Percentiles rank a stretch among this genome's conserved stretches.
Conservation (phyloP, 2,329 filamentous ascomycete species). For the Curvularia sp. region DNA sequence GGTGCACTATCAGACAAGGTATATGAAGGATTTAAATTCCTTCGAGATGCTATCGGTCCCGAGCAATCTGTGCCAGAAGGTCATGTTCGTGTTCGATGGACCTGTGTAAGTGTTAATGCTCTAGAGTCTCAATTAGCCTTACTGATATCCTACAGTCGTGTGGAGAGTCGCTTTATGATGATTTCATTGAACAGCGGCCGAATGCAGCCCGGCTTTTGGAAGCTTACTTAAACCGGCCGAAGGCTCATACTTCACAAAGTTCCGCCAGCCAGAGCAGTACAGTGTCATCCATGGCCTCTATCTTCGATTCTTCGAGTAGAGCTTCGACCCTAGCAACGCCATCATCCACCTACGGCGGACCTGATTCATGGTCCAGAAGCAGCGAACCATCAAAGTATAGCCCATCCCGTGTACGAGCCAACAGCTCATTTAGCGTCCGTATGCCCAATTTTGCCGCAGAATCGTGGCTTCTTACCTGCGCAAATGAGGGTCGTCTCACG, state of each 20-base stretch:
- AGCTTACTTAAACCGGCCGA: conserved; percentile 48
- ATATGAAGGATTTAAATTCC: conserved; percentile 29
- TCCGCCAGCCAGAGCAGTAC: conserved; percentile 35
- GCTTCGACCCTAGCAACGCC: conserved; percentile 40
- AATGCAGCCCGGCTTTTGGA: conserved; percentile 52
- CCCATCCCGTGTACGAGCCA: conserved; percentile 30
- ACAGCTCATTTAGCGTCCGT: conserved; percentile 37
- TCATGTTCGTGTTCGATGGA: conserved; percentile 49
- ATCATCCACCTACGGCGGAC: conserved; percentile 38
- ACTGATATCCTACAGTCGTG: conserved; percentile 34
- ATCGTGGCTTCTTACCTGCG: conserved; percentile 50
- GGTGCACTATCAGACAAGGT: conserved; percentile 31
- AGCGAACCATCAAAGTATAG: conserved; percentile 34
- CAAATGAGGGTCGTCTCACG: conserved; percentile 48
- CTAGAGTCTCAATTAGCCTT: not conserved
- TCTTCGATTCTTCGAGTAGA: conserved; percentile 38
- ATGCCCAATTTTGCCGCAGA: conserved; percentile 33
- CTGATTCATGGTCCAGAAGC: conserved; percentile 27
- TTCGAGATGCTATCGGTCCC: conserved; percentile 37
- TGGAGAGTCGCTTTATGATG: conserved; percentile 48
- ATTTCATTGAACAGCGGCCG: conserved; percentile 48
- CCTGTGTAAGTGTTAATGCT: conserved; percentile 35
- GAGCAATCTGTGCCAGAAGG: conserved; percentile 39
- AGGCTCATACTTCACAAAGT: conserved; percentile 34
- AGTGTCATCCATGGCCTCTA: conserved; percentile 36